Evolutionary conservation across 768 basidiomycete species (phyloP).

Genomic region (Solioccasus polychromus): DNA sequence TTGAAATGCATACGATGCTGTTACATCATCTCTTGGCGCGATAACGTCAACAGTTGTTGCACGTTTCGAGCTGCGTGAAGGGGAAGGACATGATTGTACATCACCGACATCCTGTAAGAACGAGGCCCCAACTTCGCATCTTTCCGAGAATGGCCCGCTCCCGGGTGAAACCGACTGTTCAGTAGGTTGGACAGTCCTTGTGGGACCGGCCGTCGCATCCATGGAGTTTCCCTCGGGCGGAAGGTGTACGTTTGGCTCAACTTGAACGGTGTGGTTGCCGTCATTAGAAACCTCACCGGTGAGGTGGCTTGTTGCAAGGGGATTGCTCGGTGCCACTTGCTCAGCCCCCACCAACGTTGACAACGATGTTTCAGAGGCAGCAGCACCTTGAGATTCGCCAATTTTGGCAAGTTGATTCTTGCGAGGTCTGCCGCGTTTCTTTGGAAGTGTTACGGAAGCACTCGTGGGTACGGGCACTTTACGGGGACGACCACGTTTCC

Average conservation of each 20-base stretch:
- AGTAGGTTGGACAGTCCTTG: neutral
- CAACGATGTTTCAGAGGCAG: slow-evolving; percentile 7
- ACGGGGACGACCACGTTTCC: slow-evolving; percentile 57
- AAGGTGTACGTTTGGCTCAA: neutral
- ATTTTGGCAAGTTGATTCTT: slow-evolving; percentile 18
- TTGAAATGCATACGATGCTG: neutral
- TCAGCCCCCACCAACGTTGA: slow-evolving; percentile 1
- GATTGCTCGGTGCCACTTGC: neutral
- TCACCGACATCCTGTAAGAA: neutral
- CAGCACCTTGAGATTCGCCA: neutral
- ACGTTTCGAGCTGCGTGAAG: slow-evolving; percentile 6
- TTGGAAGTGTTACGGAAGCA: slow-evolving; percentile 19
- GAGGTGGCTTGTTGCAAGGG: neutral
- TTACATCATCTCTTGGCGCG: neutral
- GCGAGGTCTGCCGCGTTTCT: slow-evolving; percentile 36
- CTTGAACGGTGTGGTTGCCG: neutral
- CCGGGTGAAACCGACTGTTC: neutral
- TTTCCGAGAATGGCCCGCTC: neutral
- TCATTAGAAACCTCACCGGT: no score
- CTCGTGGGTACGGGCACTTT: slow-evolving; percentile 31
- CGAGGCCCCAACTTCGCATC: neutral
- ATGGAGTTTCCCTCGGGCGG: neutral
- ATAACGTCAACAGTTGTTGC: neutral
- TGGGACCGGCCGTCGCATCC: neutral
- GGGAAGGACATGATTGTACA: neutral